Base-by-base conservation (phyloP, 352 stramenopile genomes). In the Halophytophthora batemanensis region DNA sequence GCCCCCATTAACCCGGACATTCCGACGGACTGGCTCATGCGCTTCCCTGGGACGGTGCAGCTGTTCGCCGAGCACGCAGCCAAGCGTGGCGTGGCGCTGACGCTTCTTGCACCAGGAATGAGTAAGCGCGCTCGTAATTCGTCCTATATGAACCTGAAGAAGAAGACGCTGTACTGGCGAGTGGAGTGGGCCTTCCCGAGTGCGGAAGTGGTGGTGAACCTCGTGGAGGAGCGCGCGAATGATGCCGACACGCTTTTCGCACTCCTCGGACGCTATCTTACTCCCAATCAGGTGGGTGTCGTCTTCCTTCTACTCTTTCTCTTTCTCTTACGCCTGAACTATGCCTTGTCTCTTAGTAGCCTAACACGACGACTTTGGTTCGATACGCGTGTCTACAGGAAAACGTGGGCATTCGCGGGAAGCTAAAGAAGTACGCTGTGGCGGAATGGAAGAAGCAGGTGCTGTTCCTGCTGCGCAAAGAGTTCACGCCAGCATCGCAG, bases 161-260 rank as follows among this genome's bases (percentile, higher is more conserved):
- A 67, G 18, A 63, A 73, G 12, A 71, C 56, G 6, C 48, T 94
- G 29, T 87, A 61, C 36, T 94, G 84, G 84, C 77, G 84, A 14
- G 44, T 94, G n/a, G 84, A 94, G 43, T 90, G 82, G 77, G 23
- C 40, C 8, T 94, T 94, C 50, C 72, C 79, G 18, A 76, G 56
- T 29, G 66, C 75, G 0, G 65, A 86, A 14, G 64, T 77, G 1
- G 22, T 66, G 0, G 61, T 87, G 29, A 82, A 48, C 31, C 65
- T 86, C 10, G 48, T 56, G 8, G 81, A 94, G 49, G 45, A 76
- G 17, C 66, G 65, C 23, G 82, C 73, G 17, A 60, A 66, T 44
- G 84, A 94, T 23, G 50, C 57, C 0, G 37, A 66, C 12, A 89
- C 81, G 6, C 69, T 76, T 4, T 84, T 85, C 35, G 63, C 67